Evolutionary conservation across 1,284 basidiomycete species (phyloP).

Genomic region (Ganoderma resinaceum): DNA sequence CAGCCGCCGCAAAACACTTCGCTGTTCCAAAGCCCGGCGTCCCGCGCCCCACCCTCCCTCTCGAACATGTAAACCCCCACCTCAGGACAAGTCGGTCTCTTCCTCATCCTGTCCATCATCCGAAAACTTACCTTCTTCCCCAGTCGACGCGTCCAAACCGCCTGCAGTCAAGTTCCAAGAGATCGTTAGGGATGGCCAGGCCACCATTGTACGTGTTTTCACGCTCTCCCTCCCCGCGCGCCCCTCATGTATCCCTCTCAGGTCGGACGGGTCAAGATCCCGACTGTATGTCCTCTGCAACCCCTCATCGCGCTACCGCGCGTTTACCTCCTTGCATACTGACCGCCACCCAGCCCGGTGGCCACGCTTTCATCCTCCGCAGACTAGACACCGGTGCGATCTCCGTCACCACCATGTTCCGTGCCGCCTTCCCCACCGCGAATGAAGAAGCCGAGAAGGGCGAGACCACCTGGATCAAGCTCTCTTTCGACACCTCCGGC

Average conservation of each 20-base stretch:
- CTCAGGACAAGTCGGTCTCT: conserved; percentile 46
- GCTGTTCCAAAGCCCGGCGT: conserved; percentile 30
- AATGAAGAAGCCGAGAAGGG: conserved; percentile 80
- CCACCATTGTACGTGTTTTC: conserved; percentile 61
- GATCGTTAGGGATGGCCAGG: conserved; percentile 68
- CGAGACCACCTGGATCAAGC: conserved; percentile 89
- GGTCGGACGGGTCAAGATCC: conserved; percentile 94
- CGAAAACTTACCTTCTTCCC: conserved; percentile 21
- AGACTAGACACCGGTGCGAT: conserved; percentile 97
- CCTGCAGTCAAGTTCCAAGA: conserved; percentile 73
- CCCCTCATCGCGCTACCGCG: conserved; percentile 12
- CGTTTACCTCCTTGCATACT: conserved; percentile 24
- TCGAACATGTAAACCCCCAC: conserved; percentile 47
- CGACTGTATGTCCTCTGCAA: conserved; percentile 68
- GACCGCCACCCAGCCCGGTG: conserved; percentile 55
- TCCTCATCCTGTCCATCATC: conserved; percentile 30
- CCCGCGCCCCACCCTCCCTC: conserved; percentile 48
- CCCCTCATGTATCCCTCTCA: conserved; percentile 39
- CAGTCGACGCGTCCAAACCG: conserved; percentile 41
- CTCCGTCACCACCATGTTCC: conserved; percentile 97
- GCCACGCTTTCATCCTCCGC: conserved; percentile 94
- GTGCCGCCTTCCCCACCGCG: conserved; percentile 92
- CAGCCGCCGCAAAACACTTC: conserved; percentile 23
- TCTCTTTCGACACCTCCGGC: conserved; percentile 77
- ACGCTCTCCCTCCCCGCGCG: conserved; percentile 13